phyloP scores from a whole-genome alignment of 1,284 basidiomycete species.

The Pascua sp. region DNA sequence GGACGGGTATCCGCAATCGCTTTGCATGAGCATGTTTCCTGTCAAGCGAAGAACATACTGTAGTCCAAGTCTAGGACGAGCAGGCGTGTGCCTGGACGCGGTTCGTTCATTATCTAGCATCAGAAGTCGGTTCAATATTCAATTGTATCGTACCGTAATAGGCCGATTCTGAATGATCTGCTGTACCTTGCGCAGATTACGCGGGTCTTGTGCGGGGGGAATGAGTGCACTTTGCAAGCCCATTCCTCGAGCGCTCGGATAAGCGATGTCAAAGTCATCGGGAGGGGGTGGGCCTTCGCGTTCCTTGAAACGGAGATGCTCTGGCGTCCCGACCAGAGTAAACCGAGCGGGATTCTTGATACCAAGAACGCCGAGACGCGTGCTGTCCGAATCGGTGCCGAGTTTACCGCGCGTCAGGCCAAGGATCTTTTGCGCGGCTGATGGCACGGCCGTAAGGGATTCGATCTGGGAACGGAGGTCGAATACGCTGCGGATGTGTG shows the following conservation, averaged over 20 bases:
- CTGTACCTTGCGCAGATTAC: slow-evolving; percentile 72
- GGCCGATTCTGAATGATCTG: slow-evolving; percentile 66
- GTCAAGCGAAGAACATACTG: slow-evolving; percentile 53
- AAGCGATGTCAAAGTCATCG: slow-evolving; percentile 76
- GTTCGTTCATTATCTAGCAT: slow-evolving; percentile 64
- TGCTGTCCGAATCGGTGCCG: slow-evolving; percentile 63
- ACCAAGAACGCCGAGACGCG: slow-evolving; percentile 47
- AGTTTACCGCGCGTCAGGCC: slow-evolving; percentile 65
- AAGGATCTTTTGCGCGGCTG: slow-evolving; percentile 82
- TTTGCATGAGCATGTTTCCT: slow-evolving; percentile 27
- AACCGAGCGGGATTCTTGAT: slow-evolving; percentile 69
- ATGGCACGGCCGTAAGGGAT: slow-evolving; percentile 71
- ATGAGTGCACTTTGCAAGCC: slow-evolving; percentile 36
- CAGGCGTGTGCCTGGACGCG: slow-evolving; percentile 70
- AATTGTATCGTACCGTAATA: slow-evolving; percentile 36
- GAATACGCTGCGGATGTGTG: slow-evolving; percentile 34
- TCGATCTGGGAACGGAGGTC: slow-evolving; percentile 55
- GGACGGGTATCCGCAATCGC: slow-evolving; percentile 81
- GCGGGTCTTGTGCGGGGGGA: slow-evolving; percentile 64
- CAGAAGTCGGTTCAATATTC: not conserved
- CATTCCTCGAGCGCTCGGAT: slow-evolving; percentile 47
- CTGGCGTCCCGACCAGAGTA: slow-evolving; percentile 73
- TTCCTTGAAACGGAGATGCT: slow-evolving; percentile 78
- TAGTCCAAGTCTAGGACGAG: slow-evolving; percentile 87
- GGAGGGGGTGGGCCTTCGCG: slow-evolving; percentile 41